Conservation (phyloP, 495 filamentous ascomycete species). For the Parachaetomium inaequale region DNA sequence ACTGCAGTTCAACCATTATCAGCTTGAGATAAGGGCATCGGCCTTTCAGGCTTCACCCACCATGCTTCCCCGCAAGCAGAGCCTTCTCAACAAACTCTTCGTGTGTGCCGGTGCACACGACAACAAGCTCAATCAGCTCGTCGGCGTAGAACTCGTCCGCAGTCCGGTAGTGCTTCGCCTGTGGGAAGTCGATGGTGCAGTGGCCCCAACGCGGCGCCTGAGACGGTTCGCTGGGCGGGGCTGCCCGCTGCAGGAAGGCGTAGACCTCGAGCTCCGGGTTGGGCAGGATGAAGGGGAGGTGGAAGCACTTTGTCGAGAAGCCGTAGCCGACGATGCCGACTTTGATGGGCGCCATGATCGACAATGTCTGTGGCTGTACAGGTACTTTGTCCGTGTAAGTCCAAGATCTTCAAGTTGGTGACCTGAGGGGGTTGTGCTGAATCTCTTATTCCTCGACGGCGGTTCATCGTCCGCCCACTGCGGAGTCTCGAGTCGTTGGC, state of each 20-base stretch:
- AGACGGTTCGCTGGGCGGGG: conserved; percentile 19
- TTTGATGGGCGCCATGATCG: conserved; percentile 27
- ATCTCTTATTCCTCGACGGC: neutral
- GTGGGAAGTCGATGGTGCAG: conserved; percentile 37
- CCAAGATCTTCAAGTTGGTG: neutral
- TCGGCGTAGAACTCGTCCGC: conserved; percentile 59
- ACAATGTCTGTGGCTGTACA: neutral
- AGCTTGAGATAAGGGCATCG: neutral
- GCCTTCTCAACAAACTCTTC: conserved; percentile 57
- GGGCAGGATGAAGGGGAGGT: conserved; percentile 65
- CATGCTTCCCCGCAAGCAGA: conserved; percentile 63
- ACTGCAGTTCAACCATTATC: conserved; percentile 38
- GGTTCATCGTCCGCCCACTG: neutral
- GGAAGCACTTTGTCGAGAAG: conserved; percentile 68
- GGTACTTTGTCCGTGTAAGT: neutral
- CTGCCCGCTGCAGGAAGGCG: conserved; percentile 39
- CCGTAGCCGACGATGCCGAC: conserved; percentile 43
- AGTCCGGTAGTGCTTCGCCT: conserved; percentile 41
- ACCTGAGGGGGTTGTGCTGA: neutral
- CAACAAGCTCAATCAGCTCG: conserved; percentile 56
- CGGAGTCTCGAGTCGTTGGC: neutral
- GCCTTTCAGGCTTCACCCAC: conserved; percentile 3
- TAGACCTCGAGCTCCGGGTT: conserved; percentile 59
- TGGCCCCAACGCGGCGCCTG: conserved; percentile 24
- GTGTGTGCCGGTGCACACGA: conserved; percentile 63